A percentile compares a stretch with the other conserved stretches of the same genome.
Evolutionary conservation across 2,329 filamentous ascomycete species (phyloP).

Genomic region (Pseudocercospora fuligena): DNA sequence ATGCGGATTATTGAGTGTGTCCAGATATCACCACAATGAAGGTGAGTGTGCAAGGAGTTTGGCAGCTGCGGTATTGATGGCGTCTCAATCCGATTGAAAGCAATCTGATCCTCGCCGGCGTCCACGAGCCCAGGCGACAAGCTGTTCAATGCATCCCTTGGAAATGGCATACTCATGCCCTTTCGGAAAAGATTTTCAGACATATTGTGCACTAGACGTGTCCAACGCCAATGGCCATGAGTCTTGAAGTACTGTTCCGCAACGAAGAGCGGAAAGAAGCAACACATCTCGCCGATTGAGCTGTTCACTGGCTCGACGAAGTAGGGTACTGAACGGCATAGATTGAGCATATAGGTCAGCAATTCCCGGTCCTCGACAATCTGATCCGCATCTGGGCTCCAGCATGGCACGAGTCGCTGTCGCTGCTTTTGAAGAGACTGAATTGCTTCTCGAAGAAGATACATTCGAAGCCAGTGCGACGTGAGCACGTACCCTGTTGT

Average conservation of each 20-base stretch:
- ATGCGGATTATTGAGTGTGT: not conserved
- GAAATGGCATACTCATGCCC: constrained; percentile 20
- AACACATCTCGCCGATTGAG: constrained; percentile 33
- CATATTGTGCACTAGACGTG: constrained; percentile 9
- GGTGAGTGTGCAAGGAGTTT: not conserved
- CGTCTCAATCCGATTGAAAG: not conserved
- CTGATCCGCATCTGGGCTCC: constrained; percentile 18
- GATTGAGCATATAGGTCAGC: constrained; percentile 28
- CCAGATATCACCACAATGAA: not conserved
- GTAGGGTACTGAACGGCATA: constrained; percentile 34
- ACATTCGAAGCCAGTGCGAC: constrained; percentile 37
- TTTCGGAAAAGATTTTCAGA: constrained; percentile 15
- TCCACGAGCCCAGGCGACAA: not conserved
- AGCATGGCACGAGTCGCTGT: constrained; percentile 22
- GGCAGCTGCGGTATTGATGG: not conserved
- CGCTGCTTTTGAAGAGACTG: constrained; percentile 26
- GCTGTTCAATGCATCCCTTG: not conserved
- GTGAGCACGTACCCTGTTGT: constrained; percentile 33
- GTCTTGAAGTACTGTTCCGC: constrained; percentile 26
- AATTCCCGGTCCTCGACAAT: constrained; percentile 32
- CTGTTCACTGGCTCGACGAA: constrained; percentile 32
- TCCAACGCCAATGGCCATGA: constrained; percentile 15
- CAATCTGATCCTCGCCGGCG: not conserved
- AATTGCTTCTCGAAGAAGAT: constrained; percentile 31
- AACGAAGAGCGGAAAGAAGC: constrained; percentile 35